Evolutionary conservation across 345 rosid species (phyloP).

Genomic region (Citrus glauca): DNA sequence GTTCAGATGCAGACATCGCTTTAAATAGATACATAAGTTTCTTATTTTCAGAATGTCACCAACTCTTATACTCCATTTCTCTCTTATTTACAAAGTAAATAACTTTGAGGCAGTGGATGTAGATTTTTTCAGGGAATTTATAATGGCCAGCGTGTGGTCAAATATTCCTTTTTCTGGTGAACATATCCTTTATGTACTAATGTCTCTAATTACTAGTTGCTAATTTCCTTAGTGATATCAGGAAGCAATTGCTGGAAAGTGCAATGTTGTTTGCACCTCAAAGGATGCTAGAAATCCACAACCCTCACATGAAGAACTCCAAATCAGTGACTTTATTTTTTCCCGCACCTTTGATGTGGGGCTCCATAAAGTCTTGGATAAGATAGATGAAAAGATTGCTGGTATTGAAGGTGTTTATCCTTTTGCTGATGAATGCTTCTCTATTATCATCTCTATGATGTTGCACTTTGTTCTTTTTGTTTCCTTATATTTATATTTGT

Average conservation of each 20-base stretch:
- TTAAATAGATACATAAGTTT: background rate
- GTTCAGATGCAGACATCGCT: background rate
- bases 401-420: slow-evolving; percentile 57
- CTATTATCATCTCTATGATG: background rate
- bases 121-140: background rate
- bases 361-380: slow-evolving; percentile 28
- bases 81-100: background rate
- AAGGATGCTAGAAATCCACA: slow-evolving; percentile 68
- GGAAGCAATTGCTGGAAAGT: slow-evolving; percentile 91
- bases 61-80: background rate
- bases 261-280: slow-evolving; percentile 79
- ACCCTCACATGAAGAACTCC: slow-evolving; percentile 51
- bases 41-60: background rate
- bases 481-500: slow-evolving; percentile 8
- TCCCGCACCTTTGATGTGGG: slow-evolving; percentile 79
- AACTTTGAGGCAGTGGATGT: background rate
- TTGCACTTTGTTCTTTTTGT: slow-evolving; percentile 3
- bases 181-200: background rate
- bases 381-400: slow-evolving; percentile 60
- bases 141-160: background rate
- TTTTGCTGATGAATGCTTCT: slow-evolving; percentile 7
- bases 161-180: background rate
- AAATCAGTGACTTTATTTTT: slow-evolving; percentile 57
- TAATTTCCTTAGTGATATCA: slow-evolving; percentile 22
- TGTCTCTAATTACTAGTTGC: background rate